Evolutionary conservation across 2,329 filamentous ascomycete genomes (phyloP).

Genomic region (Fusarium subglutinans): DNA sequence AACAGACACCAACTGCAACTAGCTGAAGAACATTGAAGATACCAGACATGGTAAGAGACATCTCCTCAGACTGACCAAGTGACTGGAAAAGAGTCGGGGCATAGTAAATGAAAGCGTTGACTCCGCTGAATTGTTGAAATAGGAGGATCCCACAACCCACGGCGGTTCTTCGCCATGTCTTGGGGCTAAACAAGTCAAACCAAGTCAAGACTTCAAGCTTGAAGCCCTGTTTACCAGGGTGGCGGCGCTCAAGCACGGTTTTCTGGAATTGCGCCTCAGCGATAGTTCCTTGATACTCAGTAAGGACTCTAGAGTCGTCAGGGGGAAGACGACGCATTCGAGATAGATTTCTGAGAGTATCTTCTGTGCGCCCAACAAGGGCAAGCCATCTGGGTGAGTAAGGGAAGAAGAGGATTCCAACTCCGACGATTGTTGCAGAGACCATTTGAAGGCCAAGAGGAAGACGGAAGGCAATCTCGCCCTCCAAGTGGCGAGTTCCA

Average conservation of each 20-base stretch:
- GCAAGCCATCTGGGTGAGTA: conserved; percentile 72
- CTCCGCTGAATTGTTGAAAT: conserved; percentile 67
- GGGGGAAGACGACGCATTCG: conserved; percentile 64
- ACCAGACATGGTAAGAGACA: conserved; percentile 52
- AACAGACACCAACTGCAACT: conserved; percentile 49
- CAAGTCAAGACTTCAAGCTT: conserved; percentile 54
- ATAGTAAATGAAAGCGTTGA: conserved; percentile 49
- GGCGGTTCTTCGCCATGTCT: conserved; percentile 63
- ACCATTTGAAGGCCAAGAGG: conserved; percentile 57
- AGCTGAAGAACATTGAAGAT: conserved; percentile 55
- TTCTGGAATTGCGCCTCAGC: conserved; percentile 63
- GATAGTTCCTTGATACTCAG: conserved; percentile 67
- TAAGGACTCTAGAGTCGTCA: conserved; percentile 67
- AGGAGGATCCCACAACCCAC: conserved; percentile 48
- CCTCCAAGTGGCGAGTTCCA: conserved; percentile 49
- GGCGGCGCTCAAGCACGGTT: conserved; percentile 43
- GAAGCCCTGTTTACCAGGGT: not conserved
- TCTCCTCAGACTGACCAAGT: conserved; percentile 48
- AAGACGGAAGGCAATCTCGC: conserved; percentile 46
- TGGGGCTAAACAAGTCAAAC: conserved; percentile 59
- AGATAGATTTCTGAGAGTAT: conserved; percentile 66
- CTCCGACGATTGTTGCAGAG: conserved; percentile 48
- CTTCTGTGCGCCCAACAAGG: conserved; percentile 70
- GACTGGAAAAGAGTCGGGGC: conserved; percentile 52
- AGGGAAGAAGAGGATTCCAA: not conserved